phyloP scores from a whole-genome alignment of 2,329 filamentous ascomycete species.

The Aschersonia sp. region DNA sequence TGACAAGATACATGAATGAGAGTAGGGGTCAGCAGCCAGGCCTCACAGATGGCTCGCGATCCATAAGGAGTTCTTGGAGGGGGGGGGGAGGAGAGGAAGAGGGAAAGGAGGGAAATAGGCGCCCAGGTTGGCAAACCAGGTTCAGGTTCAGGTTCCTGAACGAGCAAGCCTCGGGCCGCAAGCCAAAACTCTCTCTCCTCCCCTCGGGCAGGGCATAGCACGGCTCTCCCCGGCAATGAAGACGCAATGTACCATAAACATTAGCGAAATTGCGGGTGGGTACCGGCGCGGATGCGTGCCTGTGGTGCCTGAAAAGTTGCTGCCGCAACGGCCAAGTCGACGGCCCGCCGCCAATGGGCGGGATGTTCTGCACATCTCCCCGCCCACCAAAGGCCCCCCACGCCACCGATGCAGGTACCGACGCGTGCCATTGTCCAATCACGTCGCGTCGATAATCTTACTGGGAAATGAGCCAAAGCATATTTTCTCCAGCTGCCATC shows the following conservation, averaged over 20 bases:
- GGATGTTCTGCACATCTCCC: background rate
- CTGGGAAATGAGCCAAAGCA: conserved; percentile 4
- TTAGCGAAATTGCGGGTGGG: background rate
- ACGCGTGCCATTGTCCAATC: conserved; percentile 3
- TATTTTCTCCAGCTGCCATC: background rate
- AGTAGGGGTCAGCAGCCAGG: background rate
- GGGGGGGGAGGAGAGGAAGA: background rate
- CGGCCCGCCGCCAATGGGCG: conserved; percentile 1
- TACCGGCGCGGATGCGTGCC: background rate
- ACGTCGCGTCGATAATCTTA: conserved; percentile 1
- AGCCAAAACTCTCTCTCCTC: background rate
- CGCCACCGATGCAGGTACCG: conserved; percentile 6
- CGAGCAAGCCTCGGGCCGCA: background rate
- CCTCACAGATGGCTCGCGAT: conserved; percentile 1
- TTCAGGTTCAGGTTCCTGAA: background rate
- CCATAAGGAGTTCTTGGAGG: background rate
- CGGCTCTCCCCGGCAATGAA: background rate
- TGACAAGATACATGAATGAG: background rate
- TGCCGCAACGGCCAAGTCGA: background rate
- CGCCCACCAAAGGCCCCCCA: background rate
- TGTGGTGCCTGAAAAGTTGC: background rate
- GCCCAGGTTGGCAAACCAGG: background rate
- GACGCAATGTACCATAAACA: background rate
- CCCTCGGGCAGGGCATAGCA: background rate
- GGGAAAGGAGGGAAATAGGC: background rate